Percentiles rank a stretch among this genome's conserved stretches.
Conservation (phyloP, 2,329 filamentous ascomycete species). For the Lasiodiplodia sp. region DNA sequence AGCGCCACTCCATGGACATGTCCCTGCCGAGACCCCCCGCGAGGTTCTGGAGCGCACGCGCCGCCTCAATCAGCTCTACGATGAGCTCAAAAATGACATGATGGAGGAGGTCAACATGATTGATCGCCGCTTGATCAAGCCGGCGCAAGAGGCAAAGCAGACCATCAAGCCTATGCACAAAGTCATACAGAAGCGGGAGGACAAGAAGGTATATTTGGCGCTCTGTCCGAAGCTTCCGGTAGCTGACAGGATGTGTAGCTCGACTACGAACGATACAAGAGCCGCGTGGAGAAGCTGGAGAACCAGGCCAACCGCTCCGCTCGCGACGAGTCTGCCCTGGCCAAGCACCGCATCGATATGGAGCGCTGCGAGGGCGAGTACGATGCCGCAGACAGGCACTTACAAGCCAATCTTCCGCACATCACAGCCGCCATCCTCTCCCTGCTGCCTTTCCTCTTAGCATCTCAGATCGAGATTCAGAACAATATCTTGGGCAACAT, state of each 20-base stretch:
- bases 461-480: slow-evolving; percentile 76
- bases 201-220: slow-evolving; percentile 65
- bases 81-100: slow-evolving; percentile 75
- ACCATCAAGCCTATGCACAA: slow-evolving; percentile 77
- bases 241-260: slow-evolving; percentile 52
- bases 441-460: slow-evolving; percentile 75
- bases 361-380: slow-evolving; percentile 74
- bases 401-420: slow-evolving; percentile 74
- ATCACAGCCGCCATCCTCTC: slow-evolving; percentile 75
- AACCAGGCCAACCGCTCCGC: slow-evolving; percentile 74
- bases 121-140: slow-evolving; percentile 72
- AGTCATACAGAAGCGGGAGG: slow-evolving; percentile 84
- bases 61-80: slow-evolving; percentile 70
- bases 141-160: slow-evolving; percentile 73
- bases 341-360: slow-evolving; percentile 75
- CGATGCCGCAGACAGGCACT: slow-evolving; percentile 74
- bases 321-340: slow-evolving; percentile 74
- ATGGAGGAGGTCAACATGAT: slow-evolving; percentile 74
- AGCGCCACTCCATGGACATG: slow-evolving; percentile 55
- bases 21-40: slow-evolving; percentile 67
- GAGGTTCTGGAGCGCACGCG: slow-evolving; percentile 69
- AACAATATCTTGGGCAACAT: slow-evolving; percentile 78
- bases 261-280: slow-evolving; percentile 81
- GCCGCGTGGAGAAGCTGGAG: slow-evolving; percentile 71
- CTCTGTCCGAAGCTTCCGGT: slow-evolving; percentile 32